Conservation (phyloP, 768 basidiomycete species). For the Rhodotorula kratochvilovae region DNA sequence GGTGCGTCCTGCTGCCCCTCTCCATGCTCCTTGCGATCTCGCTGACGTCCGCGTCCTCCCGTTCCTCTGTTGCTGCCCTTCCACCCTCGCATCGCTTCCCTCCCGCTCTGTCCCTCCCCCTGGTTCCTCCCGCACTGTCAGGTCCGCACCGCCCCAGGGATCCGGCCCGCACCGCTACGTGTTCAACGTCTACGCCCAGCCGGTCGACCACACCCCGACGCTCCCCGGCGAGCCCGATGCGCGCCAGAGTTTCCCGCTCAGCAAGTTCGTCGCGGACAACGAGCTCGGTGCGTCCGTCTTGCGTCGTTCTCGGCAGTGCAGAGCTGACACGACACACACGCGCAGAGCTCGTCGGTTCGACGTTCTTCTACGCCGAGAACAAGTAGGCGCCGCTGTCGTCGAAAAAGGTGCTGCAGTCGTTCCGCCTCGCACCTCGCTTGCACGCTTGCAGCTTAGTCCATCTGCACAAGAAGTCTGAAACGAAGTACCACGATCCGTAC, state of each 20-base stretch:
- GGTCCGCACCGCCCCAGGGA: not conserved
- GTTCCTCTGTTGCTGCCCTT: too few species aligned
- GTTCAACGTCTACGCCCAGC: not conserved
- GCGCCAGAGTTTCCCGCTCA: not conserved
- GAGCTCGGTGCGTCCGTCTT: conserved; percentile 1
- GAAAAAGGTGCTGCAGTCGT: too few species aligned
- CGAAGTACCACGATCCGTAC: too few species aligned
- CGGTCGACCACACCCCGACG: not conserved
- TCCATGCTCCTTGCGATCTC: too few species aligned
- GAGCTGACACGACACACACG: not conserved
- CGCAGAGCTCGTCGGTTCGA: conserved; percentile 20
- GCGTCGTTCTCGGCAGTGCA: not conserved
- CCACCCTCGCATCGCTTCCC: not conserved
- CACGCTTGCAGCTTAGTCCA: too few species aligned
- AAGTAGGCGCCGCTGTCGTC: not conserved
- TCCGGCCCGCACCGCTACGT: conserved; percentile 19
- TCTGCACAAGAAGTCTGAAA: too few species aligned
- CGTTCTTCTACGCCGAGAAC: conserved; percentile 14
- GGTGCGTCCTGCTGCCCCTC: too few species aligned
- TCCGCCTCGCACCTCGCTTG: too few species aligned
- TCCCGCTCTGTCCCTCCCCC: not conserved
- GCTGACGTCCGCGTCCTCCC: too few species aligned
- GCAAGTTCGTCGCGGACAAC: not conserved
- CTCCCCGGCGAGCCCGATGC: conserved; percentile 3
- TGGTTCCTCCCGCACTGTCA: not conserved